Percentiles rank a stretch among this genome's conserved stretches.
phyloP scores from a whole-genome alignment of 2,329 filamentous ascomycete genomes.

The Paramyrothecium roridum region DNA sequence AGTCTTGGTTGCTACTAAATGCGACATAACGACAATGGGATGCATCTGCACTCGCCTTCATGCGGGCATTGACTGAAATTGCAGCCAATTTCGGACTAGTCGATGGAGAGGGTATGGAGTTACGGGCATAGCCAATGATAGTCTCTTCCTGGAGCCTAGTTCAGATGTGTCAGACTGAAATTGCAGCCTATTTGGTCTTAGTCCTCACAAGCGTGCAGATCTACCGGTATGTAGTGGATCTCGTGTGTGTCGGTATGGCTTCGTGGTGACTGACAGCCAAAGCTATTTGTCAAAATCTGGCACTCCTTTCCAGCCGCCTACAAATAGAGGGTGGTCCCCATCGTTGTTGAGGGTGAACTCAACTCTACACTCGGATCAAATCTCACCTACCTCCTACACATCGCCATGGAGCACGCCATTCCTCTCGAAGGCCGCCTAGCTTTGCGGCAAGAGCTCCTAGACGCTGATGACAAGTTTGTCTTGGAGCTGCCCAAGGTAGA shows the following conservation, averaged over 20 bases:
- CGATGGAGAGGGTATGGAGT: not conserved
- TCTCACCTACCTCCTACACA: not conserved
- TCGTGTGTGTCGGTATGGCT: not conserved
- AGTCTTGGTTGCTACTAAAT: too few species aligned
- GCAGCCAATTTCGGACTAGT: not conserved
- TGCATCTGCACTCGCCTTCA: not conserved
- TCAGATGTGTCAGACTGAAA: not conserved
- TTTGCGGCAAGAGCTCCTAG: not conserved
- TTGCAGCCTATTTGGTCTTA: not conserved
- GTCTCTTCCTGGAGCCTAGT: not conserved
- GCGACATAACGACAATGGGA: too few species aligned
- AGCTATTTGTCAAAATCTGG: not conserved
- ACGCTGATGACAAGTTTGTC: constrained; percentile 39
- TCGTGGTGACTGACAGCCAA: not conserved
- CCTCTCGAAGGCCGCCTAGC: not conserved
- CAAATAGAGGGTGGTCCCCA: not conserved
- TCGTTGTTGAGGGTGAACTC: not conserved
- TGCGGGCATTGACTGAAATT: not conserved
- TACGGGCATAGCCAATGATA: not conserved
- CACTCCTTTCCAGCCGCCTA: not conserved
- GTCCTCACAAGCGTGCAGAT: not conserved
- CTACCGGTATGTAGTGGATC: not conserved
- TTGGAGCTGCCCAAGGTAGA: constrained; percentile 69
- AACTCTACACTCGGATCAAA: not conserved
- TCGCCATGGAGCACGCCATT: not conserved